Evolutionary conservation across 73 alveolate genomes (phyloP).

Genomic region (Tetrahymena elliotti): DNA sequence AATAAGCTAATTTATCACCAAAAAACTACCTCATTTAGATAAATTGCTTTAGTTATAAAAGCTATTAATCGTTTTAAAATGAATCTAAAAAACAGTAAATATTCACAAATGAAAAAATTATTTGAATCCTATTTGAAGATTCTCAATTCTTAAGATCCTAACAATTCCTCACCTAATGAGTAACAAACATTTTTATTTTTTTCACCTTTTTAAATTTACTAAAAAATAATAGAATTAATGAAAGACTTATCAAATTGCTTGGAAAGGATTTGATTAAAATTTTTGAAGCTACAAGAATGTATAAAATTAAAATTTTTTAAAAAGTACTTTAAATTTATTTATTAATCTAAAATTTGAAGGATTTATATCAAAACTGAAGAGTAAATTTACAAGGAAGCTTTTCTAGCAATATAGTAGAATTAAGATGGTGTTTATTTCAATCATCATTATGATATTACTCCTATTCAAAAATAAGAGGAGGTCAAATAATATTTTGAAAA

Average conservation of each 20-base stretch:
- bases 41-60: background rate
- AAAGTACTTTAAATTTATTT: background rate
- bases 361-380: background rate
- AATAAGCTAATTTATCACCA: too few relatives aligned
- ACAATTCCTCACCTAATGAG: background rate
- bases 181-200: background rate
- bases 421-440: background rate
- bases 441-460: background rate
- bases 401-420: background rate
- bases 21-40: background rate
- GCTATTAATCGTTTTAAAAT: background rate
- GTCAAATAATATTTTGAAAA: background rate
- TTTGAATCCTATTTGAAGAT: background rate
- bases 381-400: background rate
- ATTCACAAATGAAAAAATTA: background rate
- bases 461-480: background rate
- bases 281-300: background rate
- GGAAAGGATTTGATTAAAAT: background rate
- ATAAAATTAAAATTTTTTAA: too few relatives aligned
- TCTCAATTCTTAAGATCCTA: too few relatives aligned
- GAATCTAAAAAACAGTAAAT: background rate
- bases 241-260: background rate
- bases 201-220: too few relatives aligned
- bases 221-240: background rate
- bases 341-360: background rate